phyloP scores from a whole-genome alignment of 345 rosid species.

The Camelina neglecta region DNA sequence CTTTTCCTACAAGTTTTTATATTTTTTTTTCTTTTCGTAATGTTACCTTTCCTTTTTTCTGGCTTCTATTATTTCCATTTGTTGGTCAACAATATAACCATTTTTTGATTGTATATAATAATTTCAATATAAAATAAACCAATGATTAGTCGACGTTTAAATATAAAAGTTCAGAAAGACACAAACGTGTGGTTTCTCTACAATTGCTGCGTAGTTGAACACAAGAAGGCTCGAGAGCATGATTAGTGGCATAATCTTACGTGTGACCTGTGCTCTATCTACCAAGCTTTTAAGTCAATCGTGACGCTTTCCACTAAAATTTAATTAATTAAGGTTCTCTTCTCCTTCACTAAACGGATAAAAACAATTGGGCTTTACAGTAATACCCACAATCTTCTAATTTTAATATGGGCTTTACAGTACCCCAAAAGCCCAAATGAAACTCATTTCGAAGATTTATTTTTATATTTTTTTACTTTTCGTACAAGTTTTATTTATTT shows the following conservation, averaged over 20 bases:
- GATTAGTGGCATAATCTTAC: not conserved
- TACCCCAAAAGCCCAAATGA: too few relatives aligned
- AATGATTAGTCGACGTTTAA: slow-evolving; percentile 5
- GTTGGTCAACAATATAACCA: not conserved
- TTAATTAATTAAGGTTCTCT: too few relatives aligned
- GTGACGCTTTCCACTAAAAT: not conserved
- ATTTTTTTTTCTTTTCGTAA: not conserved
- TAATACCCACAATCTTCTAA: too few relatives aligned
- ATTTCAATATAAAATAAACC: not conserved
- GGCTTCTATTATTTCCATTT: not conserved
- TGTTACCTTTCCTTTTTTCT: not conserved
- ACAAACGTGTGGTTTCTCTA: slow-evolving; percentile 4
- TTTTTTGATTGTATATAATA: not conserved
- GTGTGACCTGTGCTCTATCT: too few relatives aligned
- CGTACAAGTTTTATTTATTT: too few relatives aligned
- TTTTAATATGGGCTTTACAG: too few relatives aligned
- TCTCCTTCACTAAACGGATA: too few relatives aligned
- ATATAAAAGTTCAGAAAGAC: not conserved
- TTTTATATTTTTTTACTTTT: too few relatives aligned
- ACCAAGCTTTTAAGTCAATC: not conserved
- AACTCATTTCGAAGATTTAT: too few relatives aligned
- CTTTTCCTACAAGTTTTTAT: slow-evolving; percentile 6
- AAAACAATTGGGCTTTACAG: too few relatives aligned
- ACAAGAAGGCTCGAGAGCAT: not conserved
- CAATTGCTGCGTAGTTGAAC: not conserved